Conservation (phyloP, 495 filamentous ascomycete species). For the Parmelia sp. region DNA sequence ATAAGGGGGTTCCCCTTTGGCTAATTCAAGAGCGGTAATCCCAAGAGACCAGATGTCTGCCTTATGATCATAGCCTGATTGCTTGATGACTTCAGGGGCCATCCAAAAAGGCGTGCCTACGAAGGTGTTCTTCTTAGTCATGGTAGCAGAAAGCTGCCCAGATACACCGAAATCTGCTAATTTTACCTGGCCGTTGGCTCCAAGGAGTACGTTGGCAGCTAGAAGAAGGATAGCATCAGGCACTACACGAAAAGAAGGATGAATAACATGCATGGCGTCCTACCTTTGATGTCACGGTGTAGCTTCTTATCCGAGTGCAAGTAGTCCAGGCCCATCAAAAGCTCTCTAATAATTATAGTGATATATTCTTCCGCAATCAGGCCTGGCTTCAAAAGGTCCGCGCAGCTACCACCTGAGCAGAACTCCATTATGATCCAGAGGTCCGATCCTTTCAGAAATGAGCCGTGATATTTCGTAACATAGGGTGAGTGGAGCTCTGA, state of each 20-base stretch:
- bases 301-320: constrained; percentile 92
- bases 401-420: constrained; percentile 86
- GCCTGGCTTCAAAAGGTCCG: constrained; percentile 85
- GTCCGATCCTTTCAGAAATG: constrained; percentile 88
- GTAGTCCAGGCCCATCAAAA: constrained; percentile 86
- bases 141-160: constrained; percentile 94
- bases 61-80: constrained; percentile 96
- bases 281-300: constrained; percentile 95
- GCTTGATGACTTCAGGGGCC: constrained; percentile 98
- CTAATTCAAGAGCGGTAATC: constrained; percentile 91
- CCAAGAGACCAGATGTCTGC: constrained; percentile 99
- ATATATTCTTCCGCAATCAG: constrained; percentile 92
- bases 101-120: constrained; percentile 99
- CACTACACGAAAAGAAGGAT: not conserved
- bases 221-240: constrained; percentile 5
- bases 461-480: constrained; percentile 95
- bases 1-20: constrained; percentile 89
- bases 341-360: constrained; percentile 82
- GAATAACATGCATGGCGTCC: constrained; percentile 6
- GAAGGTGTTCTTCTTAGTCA: constrained; percentile 99
- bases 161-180: constrained; percentile 97
- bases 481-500: constrained; percentile 89
- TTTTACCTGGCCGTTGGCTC: constrained; percentile 88
- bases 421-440: constrained; percentile 98
- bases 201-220: constrained; percentile 88